Evolutionary conservation across 1,284 basidiomycete genomes (phyloP).

Genomic region (Trichosporon asahii): DNA sequence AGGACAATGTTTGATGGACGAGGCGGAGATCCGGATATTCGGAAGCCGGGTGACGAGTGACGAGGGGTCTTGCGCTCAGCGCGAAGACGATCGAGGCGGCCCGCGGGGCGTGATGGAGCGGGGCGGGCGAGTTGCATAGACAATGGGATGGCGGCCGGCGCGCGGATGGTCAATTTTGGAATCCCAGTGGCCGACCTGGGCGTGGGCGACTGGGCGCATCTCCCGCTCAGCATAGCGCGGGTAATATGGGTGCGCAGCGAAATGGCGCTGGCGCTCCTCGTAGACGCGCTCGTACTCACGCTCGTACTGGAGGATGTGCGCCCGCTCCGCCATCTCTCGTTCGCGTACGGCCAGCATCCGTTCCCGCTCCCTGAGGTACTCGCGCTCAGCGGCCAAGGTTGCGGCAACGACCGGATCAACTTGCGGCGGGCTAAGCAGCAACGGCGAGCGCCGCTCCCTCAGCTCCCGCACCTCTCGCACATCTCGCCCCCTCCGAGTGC

Average conservation of each 20-base stretch:
- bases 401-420: neutral
- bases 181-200: neutral
- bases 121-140: neutral
- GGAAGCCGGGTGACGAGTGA: too few species aligned
- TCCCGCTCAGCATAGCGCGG: neutral
- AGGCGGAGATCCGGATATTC: neutral
- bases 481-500: too few species aligned
- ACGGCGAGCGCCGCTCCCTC: neutral
- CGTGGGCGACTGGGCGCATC: too few species aligned
- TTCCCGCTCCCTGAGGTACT: neutral
- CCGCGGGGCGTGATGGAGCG: neutral
- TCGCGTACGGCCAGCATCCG: neutral
- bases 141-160: neutral
- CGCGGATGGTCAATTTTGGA: neutral
- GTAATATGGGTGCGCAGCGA: neutral
- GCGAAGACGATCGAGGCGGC: neutral
- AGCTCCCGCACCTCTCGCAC: neutral
- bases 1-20: neutral
- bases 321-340: neutral
- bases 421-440: neutral
- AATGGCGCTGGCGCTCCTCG: neutral
- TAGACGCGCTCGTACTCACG: neutral
- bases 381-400: neutral
- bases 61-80: neutral
- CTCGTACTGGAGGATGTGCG: neutral